Evolutionary conservation across 768 basidiomycete species (phyloP), one percentile per base, ranked within the genome.

Genomic region (Suillus variegatus): DNA sequence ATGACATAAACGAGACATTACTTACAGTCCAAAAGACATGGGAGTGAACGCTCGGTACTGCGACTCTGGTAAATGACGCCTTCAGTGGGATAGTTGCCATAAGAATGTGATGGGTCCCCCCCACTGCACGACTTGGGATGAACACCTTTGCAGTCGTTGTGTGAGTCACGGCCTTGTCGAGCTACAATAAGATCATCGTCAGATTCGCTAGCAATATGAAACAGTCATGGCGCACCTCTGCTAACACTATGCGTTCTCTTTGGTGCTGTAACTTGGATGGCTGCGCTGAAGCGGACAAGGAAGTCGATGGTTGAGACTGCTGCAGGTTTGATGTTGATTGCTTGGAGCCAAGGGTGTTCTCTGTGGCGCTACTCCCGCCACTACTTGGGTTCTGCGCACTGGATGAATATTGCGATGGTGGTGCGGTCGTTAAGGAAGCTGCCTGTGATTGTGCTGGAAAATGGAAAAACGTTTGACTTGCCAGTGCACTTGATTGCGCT

Each of bases 31-130:
- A 73, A 63, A 66, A 77, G 43, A 72, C 68, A 1, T 64, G 64
- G 8, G 65, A 52, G 43, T 69, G 64, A 9, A 69, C 35, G 32
- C 68, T 66, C 36, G 73, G 72, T 22, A 72, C 69, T 4, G 66
- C 67, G n/a, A 74, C 67, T 28, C 68, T 66, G 64, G 71, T 72
- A 58, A 75, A 71, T 32, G 67, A 62, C 0, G 66, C 73, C 7
- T 68, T 66, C 8, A 75, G 63, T 38, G 69, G 57, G 14, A 74
- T 55, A 12, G 72, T 71, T 25, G 75, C 65, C 14, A 75, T 69
- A 28, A 74, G 52, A 3, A 71, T 58, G 43, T 72, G 69, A 62
- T 70, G 69, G 5, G 35, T 60, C 47, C 58, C 46, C 3, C 40
- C 40, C 16, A 61, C 65, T 28, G 0, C 7, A 18, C 18, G 41